Percentiles rank a stretch among this genome's conserved stretches.
phyloP scores from a whole-genome alignment of 2,329 filamentous ascomycete genomes.

The Pleoardoris graminearum region DNA sequence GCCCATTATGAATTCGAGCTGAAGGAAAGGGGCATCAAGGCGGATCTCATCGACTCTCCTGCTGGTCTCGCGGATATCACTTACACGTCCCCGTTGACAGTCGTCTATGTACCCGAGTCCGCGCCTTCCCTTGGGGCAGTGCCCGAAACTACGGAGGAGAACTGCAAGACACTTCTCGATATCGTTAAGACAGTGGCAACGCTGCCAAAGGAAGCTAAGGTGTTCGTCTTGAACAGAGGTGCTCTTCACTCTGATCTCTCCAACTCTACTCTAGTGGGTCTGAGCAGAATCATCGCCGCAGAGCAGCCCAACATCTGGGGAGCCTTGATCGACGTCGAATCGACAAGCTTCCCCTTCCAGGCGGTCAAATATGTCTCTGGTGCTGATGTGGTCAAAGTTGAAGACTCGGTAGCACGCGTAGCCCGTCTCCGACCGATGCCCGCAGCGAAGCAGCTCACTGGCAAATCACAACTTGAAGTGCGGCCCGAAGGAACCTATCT shows the following conservation, averaged over 20 bases:
- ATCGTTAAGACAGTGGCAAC: neutral
- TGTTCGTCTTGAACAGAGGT: neutral
- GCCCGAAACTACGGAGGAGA: neutral
- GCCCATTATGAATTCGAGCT: neutral
- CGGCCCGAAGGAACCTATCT: conserved; percentile 32
- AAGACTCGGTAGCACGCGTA: conserved; percentile 42
- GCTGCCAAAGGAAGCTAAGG: neutral
- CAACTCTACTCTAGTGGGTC: conserved; percentile 42
- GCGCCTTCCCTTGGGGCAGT: no score
- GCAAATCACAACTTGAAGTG: conserved; percentile 48
- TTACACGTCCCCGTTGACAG: neutral
- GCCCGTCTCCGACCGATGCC: conserved; percentile 33
- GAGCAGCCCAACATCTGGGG: conserved; percentile 48
- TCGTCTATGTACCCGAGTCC: neutral
- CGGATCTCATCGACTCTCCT: neutral
- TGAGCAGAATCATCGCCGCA: conserved; percentile 44
- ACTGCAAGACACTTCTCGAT: neutral
- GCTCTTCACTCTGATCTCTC: conserved; percentile 34
- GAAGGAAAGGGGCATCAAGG: neutral
- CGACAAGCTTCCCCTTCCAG: conserved; percentile 35
- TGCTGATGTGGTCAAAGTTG: conserved; percentile 43
- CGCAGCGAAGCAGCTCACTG: conserved; percentile 44
- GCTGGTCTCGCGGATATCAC: neutral
- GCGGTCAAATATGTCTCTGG: conserved; percentile 46
- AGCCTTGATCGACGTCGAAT: conserved; percentile 43